phyloP scores from a whole-genome alignment of 495 filamentous ascomycete species.

The Tuber umbilicatum region DNA sequence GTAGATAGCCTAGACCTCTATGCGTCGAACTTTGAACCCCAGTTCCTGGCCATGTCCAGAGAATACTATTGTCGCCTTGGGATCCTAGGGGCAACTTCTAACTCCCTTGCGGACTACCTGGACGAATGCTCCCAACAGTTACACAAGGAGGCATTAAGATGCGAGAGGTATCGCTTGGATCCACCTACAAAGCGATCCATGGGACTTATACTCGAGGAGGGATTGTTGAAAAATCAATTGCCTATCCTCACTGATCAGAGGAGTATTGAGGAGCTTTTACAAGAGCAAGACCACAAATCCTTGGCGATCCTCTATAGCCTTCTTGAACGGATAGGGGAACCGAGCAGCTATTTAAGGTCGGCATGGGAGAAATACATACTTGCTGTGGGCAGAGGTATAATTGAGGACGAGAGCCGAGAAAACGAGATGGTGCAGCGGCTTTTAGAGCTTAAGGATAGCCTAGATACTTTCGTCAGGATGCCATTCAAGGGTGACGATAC shows the following conservation, averaged over 20 bases:
- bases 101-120: conserved; percentile 64
- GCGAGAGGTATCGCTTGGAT: conserved; percentile 72
- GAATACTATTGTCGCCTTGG: conserved; percentile 61
- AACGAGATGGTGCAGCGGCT: conserved; percentile 83
- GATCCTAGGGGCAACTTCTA: conserved; percentile 51
- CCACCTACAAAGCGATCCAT: conserved; percentile 70
- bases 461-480: conserved; percentile 65
- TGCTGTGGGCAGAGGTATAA: conserved; percentile 65
- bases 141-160: conserved; percentile 61
- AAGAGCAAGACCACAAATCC: conserved; percentile 57
- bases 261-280: conserved; percentile 62
- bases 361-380: conserved; percentile 75
- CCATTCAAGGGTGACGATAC: conserved; percentile 68
- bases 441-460: conserved; percentile 69
- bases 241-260: conserved; percentile 55
- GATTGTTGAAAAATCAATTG: conserved; percentile 58
- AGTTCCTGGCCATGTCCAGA: conserved; percentile 60
- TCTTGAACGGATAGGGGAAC: conserved; percentile 55
- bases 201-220: conserved; percentile 60
- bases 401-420: conserved; percentile 68
- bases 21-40: conserved; percentile 66
- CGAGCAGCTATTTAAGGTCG: conserved; percentile 58
- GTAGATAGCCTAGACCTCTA: conserved; percentile 77
- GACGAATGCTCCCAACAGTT: conserved; percentile 60
- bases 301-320: conserved; percentile 71